Percentiles rank a stretch among this genome's conserved stretches.
phyloP scores from a whole-genome alignment of 768 basidiomycete species.

The Naganishia onofrii region DNA sequence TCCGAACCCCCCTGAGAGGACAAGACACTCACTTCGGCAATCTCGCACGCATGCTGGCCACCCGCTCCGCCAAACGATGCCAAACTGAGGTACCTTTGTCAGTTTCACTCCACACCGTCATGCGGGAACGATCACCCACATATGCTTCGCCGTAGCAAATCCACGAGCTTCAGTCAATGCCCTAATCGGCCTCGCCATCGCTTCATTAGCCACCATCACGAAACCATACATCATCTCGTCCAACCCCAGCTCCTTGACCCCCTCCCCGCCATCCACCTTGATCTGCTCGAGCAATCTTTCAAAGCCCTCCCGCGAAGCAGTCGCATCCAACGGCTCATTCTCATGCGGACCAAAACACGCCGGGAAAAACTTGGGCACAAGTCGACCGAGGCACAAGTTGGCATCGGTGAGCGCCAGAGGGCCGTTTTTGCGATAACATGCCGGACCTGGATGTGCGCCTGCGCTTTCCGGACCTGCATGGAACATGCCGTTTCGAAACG shows the following conservation, averaged over 20 bases:
- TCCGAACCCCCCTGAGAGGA: too few relatives aligned
- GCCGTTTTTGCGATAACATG: slow-evolving; percentile 72
- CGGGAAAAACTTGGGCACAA: slow-evolving; percentile 85
- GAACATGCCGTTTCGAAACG: slow-evolving; percentile 86
- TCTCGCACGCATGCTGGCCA: slow-evolving; percentile 47
- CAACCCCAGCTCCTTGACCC: slow-evolving; percentile 59
- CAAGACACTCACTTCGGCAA: slow-evolving; percentile 35
- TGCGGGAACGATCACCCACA: slow-evolving; percentile 52
- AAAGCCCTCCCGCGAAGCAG: slow-evolving; percentile 68
- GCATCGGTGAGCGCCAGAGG: slow-evolving; percentile 90
- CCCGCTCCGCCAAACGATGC: slow-evolving; percentile 52
- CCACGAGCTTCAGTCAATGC: slow-evolving; percentile 87
- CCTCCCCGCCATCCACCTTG: slow-evolving; percentile 57
- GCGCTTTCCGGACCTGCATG: slow-evolving; percentile 88
- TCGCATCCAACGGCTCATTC: slow-evolving; percentile 73
- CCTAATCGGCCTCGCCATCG: slow-evolving; percentile 90
- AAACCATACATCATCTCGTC: slow-evolving; percentile 89
- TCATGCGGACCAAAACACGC: slow-evolving; percentile 89
- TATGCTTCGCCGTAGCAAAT: slow-evolving; percentile 73
- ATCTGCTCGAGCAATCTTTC: slow-evolving; percentile 67
- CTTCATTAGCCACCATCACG: slow-evolving; percentile 98
- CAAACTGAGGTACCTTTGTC: too few relatives aligned
- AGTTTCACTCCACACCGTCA: background rate
- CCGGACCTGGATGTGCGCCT: slow-evolving; percentile 88
- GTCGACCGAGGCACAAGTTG: slow-evolving; percentile 80